phyloP scores from a whole-genome alignment of 768 basidiomycete species.

The Kockovaella imperatae region DNA sequence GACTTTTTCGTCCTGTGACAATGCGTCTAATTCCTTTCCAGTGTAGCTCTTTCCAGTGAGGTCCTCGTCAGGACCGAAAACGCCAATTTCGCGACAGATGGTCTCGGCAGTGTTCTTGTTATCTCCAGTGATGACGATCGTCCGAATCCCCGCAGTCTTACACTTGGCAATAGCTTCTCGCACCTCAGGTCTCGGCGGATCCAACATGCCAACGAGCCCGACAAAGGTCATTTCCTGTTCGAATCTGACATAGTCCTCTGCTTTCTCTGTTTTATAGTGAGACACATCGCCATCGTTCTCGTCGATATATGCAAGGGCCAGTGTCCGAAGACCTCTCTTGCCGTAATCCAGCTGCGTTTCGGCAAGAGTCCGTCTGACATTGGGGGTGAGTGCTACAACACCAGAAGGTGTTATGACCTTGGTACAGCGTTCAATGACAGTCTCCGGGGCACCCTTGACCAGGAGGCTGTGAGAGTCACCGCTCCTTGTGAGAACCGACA shows the following conservation, averaged over 20 bases:
- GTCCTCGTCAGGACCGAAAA: slow-evolving; percentile 79
- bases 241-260: slow-evolving; percentile 77
- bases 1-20: slow-evolving; percentile 72
- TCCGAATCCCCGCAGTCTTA: slow-evolving; percentile 83
- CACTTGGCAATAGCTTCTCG: slow-evolving; percentile 78
- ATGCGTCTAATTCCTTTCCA: slow-evolving; percentile 77
- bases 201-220: slow-evolving; percentile 93
- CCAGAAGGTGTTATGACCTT: slow-evolving; percentile 45
- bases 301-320: slow-evolving; percentile 82
- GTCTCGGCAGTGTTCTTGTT: slow-evolving; percentile 97
- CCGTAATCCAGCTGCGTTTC: slow-evolving; percentile 67
- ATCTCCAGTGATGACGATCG: slow-evolving; percentile 96
- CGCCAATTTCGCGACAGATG: slow-evolving; percentile 91
- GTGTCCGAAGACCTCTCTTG: slow-evolving; percentile 71
- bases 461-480: slow-evolving; percentile 60
- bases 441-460: slow-evolving; percentile 94
- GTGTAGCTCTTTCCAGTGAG: slow-evolving; percentile 93
- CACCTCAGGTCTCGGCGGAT: slow-evolving; percentile 94
- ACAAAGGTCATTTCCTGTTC: slow-evolving; percentile 90
- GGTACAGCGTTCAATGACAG: slow-evolving; percentile 80
- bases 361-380: slow-evolving; percentile 57
- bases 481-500: slow-evolving; percentile 83
- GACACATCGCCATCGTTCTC: slow-evolving; percentile 65
- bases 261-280: slow-evolving; percentile 72
- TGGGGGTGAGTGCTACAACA: slow-evolving; percentile 60